Base-by-base conservation (phyloP, 2,329 filamentous ascomycete genomes). In the Diaporthe sp. region DNA sequence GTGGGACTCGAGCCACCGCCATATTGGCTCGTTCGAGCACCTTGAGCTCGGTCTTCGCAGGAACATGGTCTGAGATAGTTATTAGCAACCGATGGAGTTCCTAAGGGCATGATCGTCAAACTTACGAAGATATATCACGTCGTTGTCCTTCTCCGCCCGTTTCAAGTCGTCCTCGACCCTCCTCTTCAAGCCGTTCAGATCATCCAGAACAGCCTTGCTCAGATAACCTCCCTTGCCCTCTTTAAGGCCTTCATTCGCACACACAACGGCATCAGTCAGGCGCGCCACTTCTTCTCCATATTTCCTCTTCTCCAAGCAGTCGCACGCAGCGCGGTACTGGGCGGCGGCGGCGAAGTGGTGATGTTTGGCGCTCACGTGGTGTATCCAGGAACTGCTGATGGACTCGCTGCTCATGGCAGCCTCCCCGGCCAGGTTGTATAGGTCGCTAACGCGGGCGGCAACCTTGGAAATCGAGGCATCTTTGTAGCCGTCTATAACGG, bases 301-400 rank as follows among this genome's bases (percentile, higher is more conserved):
- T 81, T 93, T 97, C 68, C 94, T 89, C 89, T 98, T 98, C 85
- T 98, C 97, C 19, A 99, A 84, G 79, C 95, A 97, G 81, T 98
- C 96, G 77, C 95, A 93, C 0, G 97, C 95, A 37, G 96, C 95
- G 19, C 97, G 89, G 80, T 96, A 98, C 82, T 99, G 97, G 0
- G 97, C 97, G 0, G 97, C 97, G 0, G 95, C 96, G 1, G 96
- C 96, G 85, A 99, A 98, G 84, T 98, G 97, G 81, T 98, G 94
- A 81, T 98, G 96, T 83, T 98, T 99, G 8, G 96, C 97, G 37
- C 94, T 96, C 90, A 97, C 96, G 82, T 98, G 96, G 84, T 98
- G 96, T 79, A 99, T 98, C 97, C 96, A 98, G 77, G 97, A 94
- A 74, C 94, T 96, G 82, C 94, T 97, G 79, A 98, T 93, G 22